Base-by-base conservation (phyloP, 2,329 filamentous ascomycete genomes). In the Xylariaceae sp. region DNA sequence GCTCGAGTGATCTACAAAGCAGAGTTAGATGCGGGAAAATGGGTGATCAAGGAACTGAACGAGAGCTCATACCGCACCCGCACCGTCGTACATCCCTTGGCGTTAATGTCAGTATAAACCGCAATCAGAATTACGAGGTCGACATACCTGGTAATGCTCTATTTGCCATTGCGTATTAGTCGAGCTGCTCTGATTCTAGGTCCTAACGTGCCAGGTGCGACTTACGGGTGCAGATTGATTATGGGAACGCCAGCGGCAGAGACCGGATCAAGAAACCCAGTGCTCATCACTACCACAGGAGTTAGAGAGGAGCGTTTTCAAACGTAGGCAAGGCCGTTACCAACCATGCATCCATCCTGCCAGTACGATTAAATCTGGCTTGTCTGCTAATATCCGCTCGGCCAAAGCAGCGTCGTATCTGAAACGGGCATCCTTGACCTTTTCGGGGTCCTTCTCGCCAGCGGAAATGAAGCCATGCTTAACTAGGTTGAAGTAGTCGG, bases 331-430 rank as follows among this genome's bases (percentile, higher is more conserved):
- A 30, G n/a, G n/a, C n/a, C 13, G 18, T 15, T 23, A 46, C 43
- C 34, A n/a, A 42, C 40, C 47, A 59, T 92, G 82, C 87, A 94
- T 94, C 74, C 85, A 94, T 2, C 88, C 88, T 3, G 85, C 82
- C 50, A 88, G 84, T 7, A 92, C 82, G 34, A 94, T 78, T 38
- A 94, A 63, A 38, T 89, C 76, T 0, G 88, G 87, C 41, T 63
- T 63, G 47, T 83, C 74, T 4, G 64, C 45, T 16, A 90, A 67
- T 36, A 94, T 73, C 43, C 82, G 70, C 29, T 72, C 62, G 0
- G 86, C 85, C 46, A 94, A 69, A 30, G 85, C 85, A 11, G 78
- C 74, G 59, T 94, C 88, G 61, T 92, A 94, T 38, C 70, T 70
- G 32, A 72, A 66, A 16, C 88, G 76, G 1, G 78, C 82, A 29